Evolutionary conservation across 805 yeast genomes (phyloP), one percentile per base, ranked within the genome.

Genomic region (Henningerozyma blattae): DNA sequence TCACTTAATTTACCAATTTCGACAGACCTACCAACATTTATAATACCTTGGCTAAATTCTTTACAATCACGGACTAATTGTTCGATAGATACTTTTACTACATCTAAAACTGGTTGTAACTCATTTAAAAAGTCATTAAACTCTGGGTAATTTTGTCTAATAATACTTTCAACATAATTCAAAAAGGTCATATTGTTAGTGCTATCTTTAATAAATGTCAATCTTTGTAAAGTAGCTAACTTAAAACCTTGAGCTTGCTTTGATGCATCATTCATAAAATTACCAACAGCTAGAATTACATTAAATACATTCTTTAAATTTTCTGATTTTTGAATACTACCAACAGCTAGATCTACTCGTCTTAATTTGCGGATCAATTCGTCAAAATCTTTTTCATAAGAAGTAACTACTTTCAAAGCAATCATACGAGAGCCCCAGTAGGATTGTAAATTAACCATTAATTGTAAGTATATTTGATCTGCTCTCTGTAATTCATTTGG

Each of bases 191-290:
- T 76, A 5, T 85, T 72, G 52, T 89, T 87, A 38, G 76, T 71
- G 18, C 80, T 85, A 57, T 89, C 95, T 52, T 91, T 91, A 59
- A 93, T 77, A 45, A 93, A 86, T 22, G 80, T 83, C 38, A 91
- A 67, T 45, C 97, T 65, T 49, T 86, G 95, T 34, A 91, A 65
- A n/a, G 95, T 83, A 30, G 83, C 78, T 39, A 91, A 63, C 48
- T 81, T 80, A 67, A 93, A 93, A 3, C 99, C 99, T 43, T 72
- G 70, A 1, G 96, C 97, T 54, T 86, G 94, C 47, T 86, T 87
- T 2, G 84, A 67, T n/a, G 75, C 64, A 48, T 86, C 95, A 54
- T 93, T 91, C 98, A 91, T 91, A 54, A 77, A 89, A 55, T 91
- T 91, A 38, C 98, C 99, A 33, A 91, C 91, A 4, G 87, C 77